Percentiles rank a stretch among this genome's conserved stretches.
Conservation (phyloP, 2,329 filamentous ascomycete genomes). For the Colletotrichum lini region DNA sequence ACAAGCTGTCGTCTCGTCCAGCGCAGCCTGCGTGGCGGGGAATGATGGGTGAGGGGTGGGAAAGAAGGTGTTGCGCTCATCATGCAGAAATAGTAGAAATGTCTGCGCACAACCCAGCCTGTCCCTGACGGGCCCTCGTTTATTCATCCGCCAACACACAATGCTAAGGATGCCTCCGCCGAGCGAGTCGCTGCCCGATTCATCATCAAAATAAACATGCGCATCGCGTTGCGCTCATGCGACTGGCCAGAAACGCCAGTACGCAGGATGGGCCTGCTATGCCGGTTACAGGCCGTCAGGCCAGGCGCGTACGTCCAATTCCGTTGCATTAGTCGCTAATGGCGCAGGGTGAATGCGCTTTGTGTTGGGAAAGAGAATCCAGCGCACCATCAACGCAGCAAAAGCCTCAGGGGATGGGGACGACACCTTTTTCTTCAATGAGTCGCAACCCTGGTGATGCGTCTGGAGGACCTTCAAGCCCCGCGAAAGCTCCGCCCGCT, state of each 20-base stretch:
- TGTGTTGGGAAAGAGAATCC: constrained; percentile 2
- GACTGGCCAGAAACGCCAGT: constrained; percentile 38
- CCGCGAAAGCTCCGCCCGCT: not conserved
- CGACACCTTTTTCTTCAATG: constrained; percentile 4
- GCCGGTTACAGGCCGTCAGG: constrained; percentile 27
- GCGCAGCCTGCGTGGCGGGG: constrained; percentile 49
- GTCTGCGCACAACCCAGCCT: constrained; percentile 32
- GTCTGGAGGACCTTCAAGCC: not conserved
- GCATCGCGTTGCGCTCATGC: constrained; percentile 39
- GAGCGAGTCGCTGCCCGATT: constrained; percentile 26
- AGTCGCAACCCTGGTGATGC: constrained; percentile 33
- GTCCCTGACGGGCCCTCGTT: constrained; percentile 25
- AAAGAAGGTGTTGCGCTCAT: constrained; percentile 47
- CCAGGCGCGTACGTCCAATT: constrained; percentile 38
- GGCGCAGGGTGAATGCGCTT: constrained; percentile 6
- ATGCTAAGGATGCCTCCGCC: constrained; percentile 7
- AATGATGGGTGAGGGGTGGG: constrained; percentile 45
- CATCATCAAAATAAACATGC: constrained; percentile 38
- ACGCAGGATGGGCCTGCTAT: constrained; percentile 25
- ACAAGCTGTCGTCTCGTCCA: constrained; percentile 10
- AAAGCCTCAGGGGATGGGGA: constrained; percentile 6
- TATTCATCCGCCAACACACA: constrained; percentile 24
- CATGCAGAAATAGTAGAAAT: constrained; percentile 37
- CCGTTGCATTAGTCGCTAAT: constrained; percentile 30
- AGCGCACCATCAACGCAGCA: constrained; percentile 8